Evolutionary conservation across 805 yeast genomes (phyloP).

Genomic region (Wickerhamiella occidentalis): DNA sequence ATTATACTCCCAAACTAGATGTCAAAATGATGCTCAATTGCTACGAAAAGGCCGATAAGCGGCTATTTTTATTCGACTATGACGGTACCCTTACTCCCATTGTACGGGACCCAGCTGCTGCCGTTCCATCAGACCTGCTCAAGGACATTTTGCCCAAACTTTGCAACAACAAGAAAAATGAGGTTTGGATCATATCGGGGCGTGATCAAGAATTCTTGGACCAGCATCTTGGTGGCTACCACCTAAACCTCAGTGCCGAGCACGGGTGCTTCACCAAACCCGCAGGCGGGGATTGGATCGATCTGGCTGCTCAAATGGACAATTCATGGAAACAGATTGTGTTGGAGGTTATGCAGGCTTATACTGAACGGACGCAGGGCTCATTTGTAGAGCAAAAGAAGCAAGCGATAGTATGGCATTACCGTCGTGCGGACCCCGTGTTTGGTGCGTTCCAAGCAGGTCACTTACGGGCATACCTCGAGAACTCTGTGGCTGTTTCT

Average conservation of each 20-base stretch:
- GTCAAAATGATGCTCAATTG: conserved; percentile 48
- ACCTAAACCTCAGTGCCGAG: conserved; percentile 83
- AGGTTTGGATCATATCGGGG: conserved; percentile 92
- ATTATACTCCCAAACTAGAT: conserved; percentile 72
- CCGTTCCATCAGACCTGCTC: conserved; percentile 75
- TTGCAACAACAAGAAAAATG: conserved; percentile 64
- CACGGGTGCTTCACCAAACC: conserved; percentile 87
- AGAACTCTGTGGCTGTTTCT: conserved; percentile 43
- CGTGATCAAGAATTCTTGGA: conserved; percentile 85
- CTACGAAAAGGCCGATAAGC: conserved; percentile 48
- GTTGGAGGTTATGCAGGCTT: conserved; percentile 54
- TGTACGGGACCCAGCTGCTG: conserved; percentile 95
- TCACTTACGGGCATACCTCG: conserved; percentile 53
- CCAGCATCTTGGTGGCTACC: conserved; percentile 67
- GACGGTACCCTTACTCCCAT: conserved; percentile 97
- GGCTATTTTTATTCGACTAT: conserved; percentile 84
- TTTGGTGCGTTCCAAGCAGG: conserved; percentile 79
- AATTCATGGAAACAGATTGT: conserved; percentile 94
- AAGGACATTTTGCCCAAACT: conserved; percentile 46
- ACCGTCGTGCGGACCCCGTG: conserved; percentile 87
- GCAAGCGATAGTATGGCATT: conserved; percentile 97
- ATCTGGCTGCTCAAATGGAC: conserved; percentile 68
- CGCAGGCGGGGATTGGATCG: conserved; percentile 69
- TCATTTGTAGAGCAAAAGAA: conserved; percentile 74
- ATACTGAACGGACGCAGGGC: conserved; percentile 85